These are phyloP conservation scores for Pseudomassariella vexata DNA, from an alignment of 2,329 filamentous ascomycete genomes.

Conservation along the genomic window DNA sequence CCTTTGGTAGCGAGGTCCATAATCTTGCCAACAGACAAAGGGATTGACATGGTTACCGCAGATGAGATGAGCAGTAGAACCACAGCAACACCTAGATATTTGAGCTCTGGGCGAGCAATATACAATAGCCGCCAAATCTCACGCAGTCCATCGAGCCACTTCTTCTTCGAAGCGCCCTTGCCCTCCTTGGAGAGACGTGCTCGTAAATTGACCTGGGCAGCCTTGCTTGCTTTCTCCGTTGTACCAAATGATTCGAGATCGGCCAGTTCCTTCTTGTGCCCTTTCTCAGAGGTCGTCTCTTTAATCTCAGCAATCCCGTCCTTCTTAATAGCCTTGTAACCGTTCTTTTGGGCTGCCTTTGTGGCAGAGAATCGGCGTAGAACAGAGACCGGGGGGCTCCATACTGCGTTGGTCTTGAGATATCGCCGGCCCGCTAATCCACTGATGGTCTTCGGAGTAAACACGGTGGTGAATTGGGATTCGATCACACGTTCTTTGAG, in stretches of 20 bases:
- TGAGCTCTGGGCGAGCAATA: constrained; percentile 81
- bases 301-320: constrained; percentile 17
- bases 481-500: too few species aligned
- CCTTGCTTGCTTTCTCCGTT: constrained; percentile 80
- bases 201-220: constrained; percentile 82
- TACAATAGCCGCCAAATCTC: constrained; percentile 86
- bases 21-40: constrained; percentile 94
- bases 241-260: constrained; percentile 59
- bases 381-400: constrained; percentile 3
- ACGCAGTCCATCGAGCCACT: constrained; percentile 57
- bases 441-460: too few species aligned
- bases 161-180: constrained; percentile 42
- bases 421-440: too few species aligned
- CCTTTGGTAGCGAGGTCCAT: constrained; percentile 83
- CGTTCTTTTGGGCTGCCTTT: constrained; percentile 2
- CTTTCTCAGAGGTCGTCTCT: constrained; percentile 31
- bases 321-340: constrained; percentile 5
- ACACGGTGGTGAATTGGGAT: too few species aligned
- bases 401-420: constrained; percentile 1
- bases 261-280: constrained; percentile 36
- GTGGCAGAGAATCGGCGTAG: constrained; percentile 13
- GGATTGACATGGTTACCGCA: constrained; percentile 89
- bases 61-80: constrained; percentile 84
- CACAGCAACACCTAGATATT: constrained; percentile 73
- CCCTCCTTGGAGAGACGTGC: constrained; percentile 85